phyloP scores from a whole-genome alignment of 257 asterid genomes.

The Solanum paucissectum region DNA sequence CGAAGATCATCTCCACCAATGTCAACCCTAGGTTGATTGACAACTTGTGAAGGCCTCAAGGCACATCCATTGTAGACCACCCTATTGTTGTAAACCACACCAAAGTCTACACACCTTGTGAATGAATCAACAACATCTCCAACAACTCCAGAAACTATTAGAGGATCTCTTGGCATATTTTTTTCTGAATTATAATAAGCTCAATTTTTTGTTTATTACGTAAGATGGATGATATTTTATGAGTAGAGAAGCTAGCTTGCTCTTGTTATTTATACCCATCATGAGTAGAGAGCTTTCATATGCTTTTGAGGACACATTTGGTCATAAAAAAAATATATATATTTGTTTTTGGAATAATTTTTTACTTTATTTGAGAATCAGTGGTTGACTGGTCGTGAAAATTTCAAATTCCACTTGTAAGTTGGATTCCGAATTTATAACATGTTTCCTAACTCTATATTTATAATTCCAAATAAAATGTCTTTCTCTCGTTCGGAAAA shows the following conservation, averaged over 20 bases:
- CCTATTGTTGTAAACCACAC: slow-evolving; percentile 27
- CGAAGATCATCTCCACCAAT: slow-evolving; percentile 69
- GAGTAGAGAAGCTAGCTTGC: neutral
- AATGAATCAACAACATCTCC: slow-evolving; percentile 72
- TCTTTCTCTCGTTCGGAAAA: neutral
- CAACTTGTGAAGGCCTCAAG: slow-evolving; percentile 55
- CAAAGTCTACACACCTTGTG: slow-evolving; percentile 31
- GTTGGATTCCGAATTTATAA: neutral
- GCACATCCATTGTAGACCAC: slow-evolving; percentile 53
- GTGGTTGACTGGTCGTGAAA: neutral
- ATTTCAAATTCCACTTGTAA: neutral
- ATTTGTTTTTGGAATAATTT: neutral
- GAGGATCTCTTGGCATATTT: slow-evolving; percentile 50
- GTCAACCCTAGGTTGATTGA: slow-evolving; percentile 61
- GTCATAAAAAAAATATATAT: neutral
- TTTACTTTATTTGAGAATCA: neutral
- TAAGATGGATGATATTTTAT: neutral
- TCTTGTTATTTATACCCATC: neutral
- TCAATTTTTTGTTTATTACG: neutral
- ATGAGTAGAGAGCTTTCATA: neutral
- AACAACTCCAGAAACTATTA: slow-evolving; percentile 48
- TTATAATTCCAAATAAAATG: neutral
- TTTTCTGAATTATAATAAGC: neutral
- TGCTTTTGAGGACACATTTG: neutral
- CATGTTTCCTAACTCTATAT: neutral